Conservation (phyloP, 2,329 filamentous ascomycete species). For the Bertia moriformis region DNA sequence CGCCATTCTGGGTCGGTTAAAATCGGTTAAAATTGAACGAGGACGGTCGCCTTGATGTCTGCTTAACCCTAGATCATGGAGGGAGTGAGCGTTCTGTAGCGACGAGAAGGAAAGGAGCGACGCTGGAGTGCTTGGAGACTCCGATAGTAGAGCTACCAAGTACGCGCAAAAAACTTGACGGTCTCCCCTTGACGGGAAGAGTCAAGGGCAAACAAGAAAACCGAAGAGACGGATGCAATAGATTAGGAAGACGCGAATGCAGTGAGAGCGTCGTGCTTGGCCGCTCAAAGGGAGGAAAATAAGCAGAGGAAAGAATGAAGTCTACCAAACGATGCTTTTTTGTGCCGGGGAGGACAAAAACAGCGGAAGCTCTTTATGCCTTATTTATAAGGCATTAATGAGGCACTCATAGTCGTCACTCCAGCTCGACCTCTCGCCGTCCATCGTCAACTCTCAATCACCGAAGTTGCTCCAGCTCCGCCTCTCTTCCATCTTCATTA, state of each 20-base stretch:
- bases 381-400: background rate
- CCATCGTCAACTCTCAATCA: background rate
- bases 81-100: background rate
- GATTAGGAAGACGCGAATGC: too few species aligned
- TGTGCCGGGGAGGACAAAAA: background rate
- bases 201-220: too few species aligned
- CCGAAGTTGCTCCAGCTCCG: background rate
- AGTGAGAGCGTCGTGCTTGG: too few species aligned
- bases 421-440: background rate
- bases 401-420: background rate
- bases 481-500: background rate
- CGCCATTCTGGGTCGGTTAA: constrained; percentile 17
- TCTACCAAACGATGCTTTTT: too few species aligned
- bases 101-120: background rate
- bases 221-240: too few species aligned
- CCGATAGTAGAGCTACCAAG: background rate
- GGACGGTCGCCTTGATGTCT: background rate
- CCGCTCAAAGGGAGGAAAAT: too few species aligned
- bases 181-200: background rate
- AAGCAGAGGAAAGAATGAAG: too few species aligned
- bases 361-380: background rate
- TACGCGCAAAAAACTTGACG: background rate
- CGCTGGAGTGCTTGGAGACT: background rate
- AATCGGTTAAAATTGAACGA: background rate
- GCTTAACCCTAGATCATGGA: background rate